Evolutionary conservation across 441 rosid genomes (phyloP), one percentile per base, ranked within the genome.

Genomic region (Gossypium lobatum): DNA sequence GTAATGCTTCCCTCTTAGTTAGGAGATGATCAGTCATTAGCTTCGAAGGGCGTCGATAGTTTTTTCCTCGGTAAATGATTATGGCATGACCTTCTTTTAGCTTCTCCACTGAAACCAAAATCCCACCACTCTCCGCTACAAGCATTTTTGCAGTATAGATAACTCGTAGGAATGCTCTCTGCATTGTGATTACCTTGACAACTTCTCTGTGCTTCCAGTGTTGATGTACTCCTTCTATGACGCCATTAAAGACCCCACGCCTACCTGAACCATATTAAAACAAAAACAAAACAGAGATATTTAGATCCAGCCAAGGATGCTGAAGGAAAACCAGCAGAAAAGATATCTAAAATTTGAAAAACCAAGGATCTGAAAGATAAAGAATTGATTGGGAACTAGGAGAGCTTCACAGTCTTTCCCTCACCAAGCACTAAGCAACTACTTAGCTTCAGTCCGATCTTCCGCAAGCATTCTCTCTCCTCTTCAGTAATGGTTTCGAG

Each of bases 171-270:
- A 83, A 80, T 4, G 70, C 45, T 84, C 82, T 88, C 84, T 93
- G 98, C 93, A 84, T 88, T 4, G 97, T 85, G 37, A 93, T 84
- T 81, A 91, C 91, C 83, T 88, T 89, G 9, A 79, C 90, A 60
- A 93, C 95, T 73, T 93, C 98, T 73, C 90, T 84, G 75, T 89
- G 89, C 85, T 93, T 93, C 98, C 97, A 93, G 57, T 91, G 98
- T 84, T 93, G 95, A 84, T 88, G 93, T 52, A 91, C 64, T 73
- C 93, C 95, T 84, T 93, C 97, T 65, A 91, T 82, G 69, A 91
- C 91, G 68, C 97, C 98, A 84, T 77, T 85, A 81, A 93, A 91
- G 67, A 93, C 74, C 76, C 97, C 95, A 77, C 95, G 86, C 84
- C 93, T 86, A 45, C 97, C 97, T 92, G 79, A 73, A 83, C 73